These are phyloP conservation scores for Diaporthe citrichinensis DNA, from an alignment of 2,329 filamentous ascomycete species.

Conservation along the genomic window DNA sequence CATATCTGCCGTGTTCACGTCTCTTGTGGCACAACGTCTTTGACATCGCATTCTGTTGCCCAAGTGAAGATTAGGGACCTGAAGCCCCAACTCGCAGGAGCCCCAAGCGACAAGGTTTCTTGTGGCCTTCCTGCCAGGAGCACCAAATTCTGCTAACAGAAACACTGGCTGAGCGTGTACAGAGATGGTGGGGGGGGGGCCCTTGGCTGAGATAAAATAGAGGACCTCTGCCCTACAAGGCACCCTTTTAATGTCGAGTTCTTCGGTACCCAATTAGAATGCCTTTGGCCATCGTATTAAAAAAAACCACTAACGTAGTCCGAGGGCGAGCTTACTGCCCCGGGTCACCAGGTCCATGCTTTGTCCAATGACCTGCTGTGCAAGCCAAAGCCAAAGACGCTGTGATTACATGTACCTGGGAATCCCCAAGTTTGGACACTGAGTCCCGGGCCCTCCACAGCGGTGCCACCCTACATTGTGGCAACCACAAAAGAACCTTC, in stretches of 20 bases:
- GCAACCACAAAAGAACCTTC: conserved; percentile 16
- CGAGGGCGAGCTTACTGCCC: background rate
- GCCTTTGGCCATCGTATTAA: background rate
- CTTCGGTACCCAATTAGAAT: background rate
- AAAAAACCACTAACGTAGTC: background rate
- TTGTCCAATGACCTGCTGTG: background rate
- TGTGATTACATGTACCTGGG: background rate
- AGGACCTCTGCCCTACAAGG: background rate
- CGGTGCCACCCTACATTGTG: background rate
- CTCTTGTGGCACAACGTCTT: background rate
- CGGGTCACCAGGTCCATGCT: background rate
- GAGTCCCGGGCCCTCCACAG: background rate
- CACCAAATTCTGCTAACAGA: background rate
- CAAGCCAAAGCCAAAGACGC: background rate
- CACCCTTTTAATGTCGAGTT: background rate
- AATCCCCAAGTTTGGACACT: background rate
- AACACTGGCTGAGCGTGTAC: background rate
- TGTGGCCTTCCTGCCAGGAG: background rate
- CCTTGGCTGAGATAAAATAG: background rate
- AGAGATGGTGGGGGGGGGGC: too few relatives aligned
- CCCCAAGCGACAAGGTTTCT: too few relatives aligned
- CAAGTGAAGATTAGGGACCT: background rate
- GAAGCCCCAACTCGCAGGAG: background rate
- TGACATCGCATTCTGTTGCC: background rate
- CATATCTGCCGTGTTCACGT: background rate